Evolutionary conservation across 257 asterid species (phyloP), one percentile per base, ranked within the genome.

Genomic region (Jacaranda copaia): DNA sequence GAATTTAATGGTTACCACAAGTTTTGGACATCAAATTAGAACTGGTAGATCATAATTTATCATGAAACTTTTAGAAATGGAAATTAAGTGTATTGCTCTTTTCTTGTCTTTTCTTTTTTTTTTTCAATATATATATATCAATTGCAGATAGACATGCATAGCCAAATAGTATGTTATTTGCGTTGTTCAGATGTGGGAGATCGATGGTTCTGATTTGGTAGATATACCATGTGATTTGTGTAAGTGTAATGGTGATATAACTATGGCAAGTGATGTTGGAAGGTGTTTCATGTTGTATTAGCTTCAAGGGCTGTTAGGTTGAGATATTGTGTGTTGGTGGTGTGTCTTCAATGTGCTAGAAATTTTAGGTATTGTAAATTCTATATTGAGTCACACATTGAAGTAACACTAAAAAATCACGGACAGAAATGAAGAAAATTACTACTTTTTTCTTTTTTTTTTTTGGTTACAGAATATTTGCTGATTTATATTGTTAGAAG

Each of bases 161-260:
- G 16, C 35, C 6, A 32, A 70, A 38, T 12, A 10, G 4, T 60
- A 16, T 45, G 7, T 19, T 39, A 0, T 13, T 5, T 19, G 6
- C 10, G 20, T 40, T 58, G 9, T 49, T 43, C 10, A 2, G n/a
- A 59, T 5, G n/a, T 32, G 4, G 65, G 69, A 11, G 65, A 14
- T 58, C 40, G 48, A 3, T 70, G 20, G 35, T 43, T 73, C 48
- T 73, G 77, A 5, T 72, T 57, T 20, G 0, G 68, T 72, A 42
- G 8, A 36, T 68, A 18, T 68, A 14, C 32, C 8, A 42, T 42
- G 46, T 42, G 8, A 4, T 52, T 8, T 4, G 16, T 51, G 19
- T 18, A 70, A 71, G 18, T n/a, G 13, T 70, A 48, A 35, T 32
- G 20, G 32, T 25, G 46, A 49, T 68, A 42, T 25, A 25, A 70